Evolutionary conservation across 2,329 filamentous ascomycete species (phyloP), one percentile per base, ranked within the genome.

Genomic region (Scedosporium apiospermum): DNA sequence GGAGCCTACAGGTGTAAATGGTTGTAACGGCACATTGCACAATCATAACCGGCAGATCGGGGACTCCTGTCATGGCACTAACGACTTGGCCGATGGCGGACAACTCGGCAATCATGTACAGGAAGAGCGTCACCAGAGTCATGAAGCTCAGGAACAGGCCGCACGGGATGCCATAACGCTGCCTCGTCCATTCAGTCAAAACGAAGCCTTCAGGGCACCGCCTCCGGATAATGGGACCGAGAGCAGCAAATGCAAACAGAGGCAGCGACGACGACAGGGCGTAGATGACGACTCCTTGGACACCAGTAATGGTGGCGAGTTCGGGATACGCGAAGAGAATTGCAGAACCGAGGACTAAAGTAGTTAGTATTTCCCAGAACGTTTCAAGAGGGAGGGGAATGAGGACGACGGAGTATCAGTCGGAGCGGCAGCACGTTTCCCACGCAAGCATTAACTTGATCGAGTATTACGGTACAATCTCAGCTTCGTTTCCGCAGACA

Each of bases 381-480:
- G 21, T 46, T 18, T 16, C 18, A 16, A 27, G 21, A 34, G 59
- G 59, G 42, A 65, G 66, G 65, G 63, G 62, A 65, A 68, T 67
- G 65, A 57, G 66, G 60, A 63, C 65, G 65, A 65, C 69, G 67
- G 68, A 70, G 73, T 70, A 68, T 71, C 73, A 75, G 73, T 77
- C 76, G 78, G 85, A 91, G 89, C 89, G 90, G 90, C 90, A 93
- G 89, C 90, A 93, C 90, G 83, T 93, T 93, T 89, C 90, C 88
- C 90, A 93, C 90, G 90, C 90, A 95, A 95, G 90, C 88, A 92
- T 93, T 95, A 93, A 90, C 90, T 95, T 95, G 90, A 90, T 95
- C 90, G 90, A 93, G 90, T 93, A 87, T 89, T 81, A 93, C 90
- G 90, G 90, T 95, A 86, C 88, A 87, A 88, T 93, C 90, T 95